Evolutionary conservation across 2,329 filamentous ascomycete species (phyloP).

Genomic region (Neoscytalidium dimidiatum): DNA sequence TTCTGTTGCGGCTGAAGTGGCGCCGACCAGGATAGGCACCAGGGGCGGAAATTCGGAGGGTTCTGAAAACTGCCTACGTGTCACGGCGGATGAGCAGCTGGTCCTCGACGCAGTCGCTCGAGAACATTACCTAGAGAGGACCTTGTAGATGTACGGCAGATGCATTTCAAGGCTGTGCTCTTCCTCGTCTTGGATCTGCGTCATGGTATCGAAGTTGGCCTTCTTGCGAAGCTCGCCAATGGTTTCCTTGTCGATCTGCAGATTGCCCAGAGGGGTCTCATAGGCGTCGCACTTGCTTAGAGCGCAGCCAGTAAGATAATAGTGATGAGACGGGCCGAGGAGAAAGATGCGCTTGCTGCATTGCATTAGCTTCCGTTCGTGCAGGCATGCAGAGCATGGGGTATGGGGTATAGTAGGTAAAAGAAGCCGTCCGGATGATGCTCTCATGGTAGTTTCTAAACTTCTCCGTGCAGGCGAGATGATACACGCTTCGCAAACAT

Average conservation of each 20-base stretch:
- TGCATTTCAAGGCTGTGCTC: constrained; percentile 99
- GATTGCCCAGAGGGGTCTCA: constrained; percentile 71
- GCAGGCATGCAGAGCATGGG: neutral
- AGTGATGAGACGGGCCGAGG: constrained; percentile 88
- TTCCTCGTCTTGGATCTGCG: constrained; percentile 65
- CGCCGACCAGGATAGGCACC: constrained; percentile 84
- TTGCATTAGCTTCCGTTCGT: neutral
- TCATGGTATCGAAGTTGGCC: constrained; percentile 67
- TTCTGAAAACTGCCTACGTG: constrained; percentile 32
- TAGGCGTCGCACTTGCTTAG: constrained; percentile 72
- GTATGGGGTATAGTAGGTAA: neutral
- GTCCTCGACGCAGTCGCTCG: neutral
- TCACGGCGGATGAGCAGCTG: constrained; percentile 3
- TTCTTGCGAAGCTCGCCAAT: constrained; percentile 55
- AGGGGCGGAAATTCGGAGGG: constrained; percentile 68
- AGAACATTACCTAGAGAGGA: constrained; percentile 54
- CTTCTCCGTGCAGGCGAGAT: neutral
- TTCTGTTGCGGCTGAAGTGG: constrained; percentile 67
- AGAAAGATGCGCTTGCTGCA: constrained; percentile 82
- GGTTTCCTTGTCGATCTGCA: constrained; percentile 64
- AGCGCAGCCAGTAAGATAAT: constrained; percentile 75
- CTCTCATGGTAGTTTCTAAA: neutral
- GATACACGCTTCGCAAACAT: neutral
- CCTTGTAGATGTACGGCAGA: constrained; percentile 87
- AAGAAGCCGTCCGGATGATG: neutral